A percentile compares a stretch with the other conserved stretches of the same genome.
Conservation (phyloP, 163 green algal genomes). For the Smithsoniella earleae region DNA sequence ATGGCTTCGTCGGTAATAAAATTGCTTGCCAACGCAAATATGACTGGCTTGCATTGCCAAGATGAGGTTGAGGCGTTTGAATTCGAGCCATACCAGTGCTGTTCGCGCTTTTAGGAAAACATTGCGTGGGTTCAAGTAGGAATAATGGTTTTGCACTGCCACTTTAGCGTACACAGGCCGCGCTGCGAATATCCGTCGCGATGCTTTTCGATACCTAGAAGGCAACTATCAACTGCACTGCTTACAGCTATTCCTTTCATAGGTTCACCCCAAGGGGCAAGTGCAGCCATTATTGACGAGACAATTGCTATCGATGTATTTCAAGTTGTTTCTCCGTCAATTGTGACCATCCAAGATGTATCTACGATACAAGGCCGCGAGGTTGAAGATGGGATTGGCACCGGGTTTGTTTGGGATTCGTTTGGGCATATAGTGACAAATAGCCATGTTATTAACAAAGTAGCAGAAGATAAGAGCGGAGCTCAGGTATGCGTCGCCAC, state of each 20-base stretch:
- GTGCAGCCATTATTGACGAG: conserved; percentile 34
- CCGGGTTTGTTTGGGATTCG: conserved; percentile 50
- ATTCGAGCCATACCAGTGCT: too few species aligned
- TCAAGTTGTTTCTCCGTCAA: conserved; percentile 23
- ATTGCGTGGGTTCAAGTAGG: too few species aligned
- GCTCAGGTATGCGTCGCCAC: neutral
- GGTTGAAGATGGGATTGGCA: conserved; percentile 42
- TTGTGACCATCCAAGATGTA: conserved; percentile 33
- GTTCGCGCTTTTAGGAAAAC: neutral
- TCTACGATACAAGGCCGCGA: conserved; percentile 14
- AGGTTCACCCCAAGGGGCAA: neutral
- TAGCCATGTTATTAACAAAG: conserved; percentile 49
- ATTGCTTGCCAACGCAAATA: too few species aligned
- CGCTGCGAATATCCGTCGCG: neutral
- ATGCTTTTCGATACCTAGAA: neutral
- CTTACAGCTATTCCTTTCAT: neutral
- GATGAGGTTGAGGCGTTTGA: too few species aligned
- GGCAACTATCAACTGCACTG: neutral
- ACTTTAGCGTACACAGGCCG: too few species aligned
- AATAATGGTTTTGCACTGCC: neutral
- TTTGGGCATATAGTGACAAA: conserved; percentile 58
- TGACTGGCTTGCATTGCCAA: too few species aligned
- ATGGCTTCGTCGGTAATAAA: too few species aligned
- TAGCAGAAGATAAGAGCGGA: conserved; percentile 38
- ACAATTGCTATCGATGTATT: conserved; percentile 30